Base-by-base conservation (phyloP, 176 grass and related monocot species). In the Bromus sterilis region DNA sequence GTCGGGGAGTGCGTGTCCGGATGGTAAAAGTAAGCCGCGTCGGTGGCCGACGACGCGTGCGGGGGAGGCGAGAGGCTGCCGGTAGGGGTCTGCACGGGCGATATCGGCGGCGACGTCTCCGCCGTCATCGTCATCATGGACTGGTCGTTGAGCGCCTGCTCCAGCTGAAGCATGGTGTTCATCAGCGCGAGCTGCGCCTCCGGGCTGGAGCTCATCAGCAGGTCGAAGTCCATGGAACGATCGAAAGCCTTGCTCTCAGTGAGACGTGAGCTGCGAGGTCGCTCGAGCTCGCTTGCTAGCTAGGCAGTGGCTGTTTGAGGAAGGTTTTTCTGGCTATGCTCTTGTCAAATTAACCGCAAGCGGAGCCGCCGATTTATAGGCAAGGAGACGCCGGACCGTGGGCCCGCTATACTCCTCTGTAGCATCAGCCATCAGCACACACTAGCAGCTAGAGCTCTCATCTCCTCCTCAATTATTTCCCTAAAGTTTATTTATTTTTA, bases 111-210 rank as follows among this genome's bases (percentile, higher is more conserved):
- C 56, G 88, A 86, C 5, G 69, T 21, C 7, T 68, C 57, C 29
- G 12, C 35, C 30, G 18, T 37, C 83, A 58, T 44, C 30, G 18
- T 37, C 83, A 58, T 44, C 12, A 80, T 14, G 9, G 86, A 78
- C 57, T 80, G 74, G 37, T 90, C 84, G 33, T 43, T 73, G 29
- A 85, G 56, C 13, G n/a, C 82, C 80, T 97, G 84, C 82, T 90
- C 87, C 41, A 94, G 85, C 85, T 94, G 85, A 35, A 97, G 87
- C 94, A 92, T 94, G 39, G 77, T 94, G 85, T 88, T 92, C 91
- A 97, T 92, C 60, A 94, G 85, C 82, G 94, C 91, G 0, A 90
- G 75, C 79, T 97, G 94, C 9, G 80, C 65, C 58, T 97, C 94
- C 24, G 94, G 91, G 65, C 74, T 78, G 69, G 83, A 90, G 57